phyloP scores from a whole-genome alignment of 2,329 filamentous ascomycete genomes.

The Paecilomyces niveus region DNA sequence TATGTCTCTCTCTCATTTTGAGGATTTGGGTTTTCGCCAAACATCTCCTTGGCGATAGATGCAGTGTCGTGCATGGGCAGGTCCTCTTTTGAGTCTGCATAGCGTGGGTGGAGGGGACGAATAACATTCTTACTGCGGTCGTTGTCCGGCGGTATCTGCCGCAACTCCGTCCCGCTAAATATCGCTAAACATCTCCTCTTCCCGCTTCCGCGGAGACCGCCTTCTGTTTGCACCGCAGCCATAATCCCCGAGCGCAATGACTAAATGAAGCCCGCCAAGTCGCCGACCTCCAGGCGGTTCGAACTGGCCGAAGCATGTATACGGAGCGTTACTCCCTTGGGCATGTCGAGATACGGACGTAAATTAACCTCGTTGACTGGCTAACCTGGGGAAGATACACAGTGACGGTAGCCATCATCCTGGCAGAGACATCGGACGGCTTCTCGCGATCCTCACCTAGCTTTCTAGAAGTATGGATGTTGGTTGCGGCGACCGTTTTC shows the following conservation, averaged over 20 bases:
- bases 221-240: neutral
- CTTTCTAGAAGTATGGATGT: neutral
- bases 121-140: neutral
- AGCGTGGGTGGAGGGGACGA: neutral
- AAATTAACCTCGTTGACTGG: neutral
- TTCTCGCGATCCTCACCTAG: neutral
- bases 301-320: neutral
- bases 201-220: neutral
- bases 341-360: neutral
- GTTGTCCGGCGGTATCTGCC: neutral
- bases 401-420: neutral
- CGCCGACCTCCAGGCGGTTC: neutral
- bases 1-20: neutral
- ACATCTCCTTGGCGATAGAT: neutral
- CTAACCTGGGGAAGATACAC: neutral
- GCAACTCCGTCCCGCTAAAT: neutral
- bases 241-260: neutral
- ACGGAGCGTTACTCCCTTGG: neutral
- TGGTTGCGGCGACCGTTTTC: neutral
- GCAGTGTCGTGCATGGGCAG: neutral
- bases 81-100: neutral
- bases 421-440: neutral
- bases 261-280: neutral
- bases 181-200: neutral
- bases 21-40: neutral